Evolutionary conservation across 2,329 filamentous ascomycete genomes (phyloP), one percentile per base, ranked within the genome.

Genomic region (Sclerotinia minor): DNA sequence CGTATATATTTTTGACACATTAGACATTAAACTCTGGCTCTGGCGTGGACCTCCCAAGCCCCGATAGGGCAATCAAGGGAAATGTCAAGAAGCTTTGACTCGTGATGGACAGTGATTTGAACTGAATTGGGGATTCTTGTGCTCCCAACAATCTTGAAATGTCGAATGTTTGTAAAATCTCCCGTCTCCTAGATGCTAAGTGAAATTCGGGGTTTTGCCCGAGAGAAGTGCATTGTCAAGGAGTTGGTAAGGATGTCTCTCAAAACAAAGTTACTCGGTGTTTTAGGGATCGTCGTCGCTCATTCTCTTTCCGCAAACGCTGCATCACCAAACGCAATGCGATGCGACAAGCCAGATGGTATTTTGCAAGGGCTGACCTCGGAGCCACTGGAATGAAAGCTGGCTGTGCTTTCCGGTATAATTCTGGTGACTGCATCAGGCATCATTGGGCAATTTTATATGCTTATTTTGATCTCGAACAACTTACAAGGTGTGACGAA

Each of bases 381-480:
- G 63, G 35, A 65, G 49, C 63, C 52, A 53, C 50, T 53, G 50
- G 50, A 19, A 65, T 65, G 50, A 19, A 19, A 45, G 63, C 45
- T 21, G 26, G 53, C 52, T 58, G 52, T 58, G 64, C 44, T 64
- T 21, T 24, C 35, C 21, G 53, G 52, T 29, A 65, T 26, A 47
- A 29, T 32, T 47, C 41, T 49, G 53, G 64, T 65, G 64, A 53
- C 64, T 65, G 64, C 50, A 65, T 65, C 41, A 65, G 64, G 64
- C 64, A 65, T 65, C 44, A 65, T 58, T 65, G 64, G 64, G 64
- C 64, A 65, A 65, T 60, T 47, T 55, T 55, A 38, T 35, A 24
- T 32, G 53, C 64, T n/a, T 57, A 41, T 41, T 47, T 29, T 41
- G 41, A 57, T 24, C 54, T 32, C 17, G 41, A 50, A 58, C 19